These are phyloP conservation scores for Backusella sp. DNA, from an alignment of 192 early-diverging fungal genomes.

Conservation along the genomic window DNA sequence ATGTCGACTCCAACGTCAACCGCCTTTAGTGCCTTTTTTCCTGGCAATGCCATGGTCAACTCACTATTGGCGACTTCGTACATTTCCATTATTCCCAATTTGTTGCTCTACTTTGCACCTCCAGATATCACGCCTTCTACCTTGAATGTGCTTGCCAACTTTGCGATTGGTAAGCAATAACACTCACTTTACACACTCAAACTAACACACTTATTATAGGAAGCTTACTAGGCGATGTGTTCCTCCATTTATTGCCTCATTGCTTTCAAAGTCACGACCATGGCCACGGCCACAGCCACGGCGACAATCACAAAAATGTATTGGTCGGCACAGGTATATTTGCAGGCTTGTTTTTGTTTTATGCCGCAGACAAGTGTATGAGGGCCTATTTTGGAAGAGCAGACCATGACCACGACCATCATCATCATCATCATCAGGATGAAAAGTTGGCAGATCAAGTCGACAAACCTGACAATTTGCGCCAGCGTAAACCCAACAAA, in stretches of 20 bases:
- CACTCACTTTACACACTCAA: not conserved
- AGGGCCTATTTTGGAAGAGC: slow-evolving; percentile 59
- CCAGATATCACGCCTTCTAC: slow-evolving; percentile 56
- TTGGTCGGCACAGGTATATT: slow-evolving; percentile 74
- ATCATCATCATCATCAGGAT: slow-evolving; percentile 51
- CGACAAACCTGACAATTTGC: not conserved
- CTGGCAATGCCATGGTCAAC: slow-evolving; percentile 55
- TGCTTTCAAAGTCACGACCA: slow-evolving; percentile 50
- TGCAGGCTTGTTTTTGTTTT: slow-evolving; percentile 70
- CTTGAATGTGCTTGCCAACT: slow-evolving; percentile 71
- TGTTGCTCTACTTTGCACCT: slow-evolving; percentile 75
- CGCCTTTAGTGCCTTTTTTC: slow-evolving; percentile 34
- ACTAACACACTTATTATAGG: slow-evolving; percentile 21
- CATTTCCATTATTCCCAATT: slow-evolving; percentile 82
- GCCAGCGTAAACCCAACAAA: slow-evolving; percentile 27
- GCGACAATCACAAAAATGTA: slow-evolving; percentile 52
- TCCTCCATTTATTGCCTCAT: slow-evolving; percentile 80
- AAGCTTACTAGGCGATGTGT: slow-evolving; percentile 80
- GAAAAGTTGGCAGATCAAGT: slow-evolving; percentile 19
- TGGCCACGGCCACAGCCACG: slow-evolving; percentile 36
- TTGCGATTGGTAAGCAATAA: slow-evolving; percentile 60
- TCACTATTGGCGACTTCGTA: slow-evolving; percentile 73
- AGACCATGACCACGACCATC: slow-evolving; percentile 54
- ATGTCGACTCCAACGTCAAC: not conserved
- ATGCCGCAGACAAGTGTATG: slow-evolving; percentile 83